A percentile compares a stretch with the other conserved stretches of the same genome.
Evolutionary conservation across 768 basidiomycete genomes (phyloP).

Genomic region (Boletus sp.): DNA sequence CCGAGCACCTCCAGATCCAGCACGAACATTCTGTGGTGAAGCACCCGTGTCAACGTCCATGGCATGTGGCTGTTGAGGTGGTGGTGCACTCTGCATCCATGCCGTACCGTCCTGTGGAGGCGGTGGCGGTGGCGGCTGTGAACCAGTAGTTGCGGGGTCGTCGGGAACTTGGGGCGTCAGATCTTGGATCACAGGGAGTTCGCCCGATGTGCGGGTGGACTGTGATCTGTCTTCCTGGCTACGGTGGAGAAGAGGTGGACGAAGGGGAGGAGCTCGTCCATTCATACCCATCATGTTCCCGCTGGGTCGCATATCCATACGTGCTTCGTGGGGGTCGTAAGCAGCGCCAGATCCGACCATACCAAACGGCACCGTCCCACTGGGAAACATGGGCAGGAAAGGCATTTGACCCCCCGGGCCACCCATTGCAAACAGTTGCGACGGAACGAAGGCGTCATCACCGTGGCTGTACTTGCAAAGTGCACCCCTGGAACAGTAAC

Average conservation of each 20-base stretch:
- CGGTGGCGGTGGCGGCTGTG: constrained; percentile 6
- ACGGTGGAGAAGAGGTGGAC: constrained; percentile 58
- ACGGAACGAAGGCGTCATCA: constrained; percentile 79
- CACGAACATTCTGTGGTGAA: constrained; percentile 18
- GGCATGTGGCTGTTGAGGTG: constrained; percentile 10
- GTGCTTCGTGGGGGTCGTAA: constrained; percentile 78
- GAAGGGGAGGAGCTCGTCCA: constrained; percentile 40
- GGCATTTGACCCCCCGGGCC: constrained; percentile 46
- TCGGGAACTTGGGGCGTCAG: constrained; percentile 58
- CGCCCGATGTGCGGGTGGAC: constrained; percentile 52
- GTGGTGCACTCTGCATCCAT: constrained; percentile 20
- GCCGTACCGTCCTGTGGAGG: constrained; percentile 20
- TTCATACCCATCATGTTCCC: constrained; percentile 30
- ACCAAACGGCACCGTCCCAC: constrained; percentile 53
- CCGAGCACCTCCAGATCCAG: constrained; percentile 38
- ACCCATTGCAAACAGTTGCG: constrained; percentile 61
- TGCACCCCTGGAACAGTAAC: constrained; percentile 86
- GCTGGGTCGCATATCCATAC: constrained; percentile 76
- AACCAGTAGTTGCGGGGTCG: constrained; percentile 27
- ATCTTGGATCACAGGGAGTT: constrained; percentile 82
- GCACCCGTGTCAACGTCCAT: constrained; percentile 37
- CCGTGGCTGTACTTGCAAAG: constrained; percentile 93
- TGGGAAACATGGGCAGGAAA: constrained; percentile 70
- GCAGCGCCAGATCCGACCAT: constrained; percentile 46
- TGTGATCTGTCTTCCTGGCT: constrained; percentile 50